phyloP scores from a whole-genome alignment of 495 filamentous ascomycete species.

The Lepraria neglecta region DNA sequence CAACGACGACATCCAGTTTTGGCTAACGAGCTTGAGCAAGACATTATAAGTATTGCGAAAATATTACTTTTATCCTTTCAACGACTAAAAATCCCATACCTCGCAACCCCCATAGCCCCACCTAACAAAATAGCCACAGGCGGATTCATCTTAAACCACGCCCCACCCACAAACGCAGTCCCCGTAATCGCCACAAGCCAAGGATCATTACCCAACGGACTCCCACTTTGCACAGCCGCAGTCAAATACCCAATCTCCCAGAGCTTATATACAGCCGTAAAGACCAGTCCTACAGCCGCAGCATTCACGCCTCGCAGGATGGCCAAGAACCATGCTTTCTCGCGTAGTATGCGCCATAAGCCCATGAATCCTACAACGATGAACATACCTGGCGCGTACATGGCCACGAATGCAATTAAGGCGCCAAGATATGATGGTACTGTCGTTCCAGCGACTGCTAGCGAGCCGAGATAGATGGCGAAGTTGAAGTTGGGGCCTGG shows the following conservation, averaged over 20 bases:
- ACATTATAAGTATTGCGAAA: too few relatives aligned
- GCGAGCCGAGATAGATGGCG: conserved; percentile 66
- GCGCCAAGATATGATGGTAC: conserved; percentile 50
- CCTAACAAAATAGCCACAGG: conserved; percentile 27
- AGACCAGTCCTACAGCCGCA: conserved; percentile 70
- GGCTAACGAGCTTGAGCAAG: too few relatives aligned
- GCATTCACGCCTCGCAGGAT: conserved; percentile 67
- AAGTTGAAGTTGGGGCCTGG: conserved; percentile 89
- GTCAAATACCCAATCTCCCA: conserved; percentile 73
- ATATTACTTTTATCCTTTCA: background rate
- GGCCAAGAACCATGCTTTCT: conserved; percentile 47
- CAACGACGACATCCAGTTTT: too few relatives aligned
- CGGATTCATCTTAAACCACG: conserved; percentile 25
- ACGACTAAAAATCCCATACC: conserved; percentile 17
- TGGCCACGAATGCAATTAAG: conserved; percentile 59
- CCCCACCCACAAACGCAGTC: conserved; percentile 27
- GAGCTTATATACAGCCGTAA: conserved; percentile 78
- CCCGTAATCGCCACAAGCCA: conserved; percentile 29
- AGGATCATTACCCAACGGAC: conserved; percentile 28
- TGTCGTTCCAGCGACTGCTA: conserved; percentile 43
- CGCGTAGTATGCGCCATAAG: conserved; percentile 59
- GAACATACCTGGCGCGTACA: conserved; percentile 65
- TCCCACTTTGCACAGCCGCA: conserved; percentile 31
- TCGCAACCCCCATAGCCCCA: conserved; percentile 21
- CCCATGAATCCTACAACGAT: conserved; percentile 62